A percentile compares a stretch with the other conserved stretches of the same genome.
phyloP scores from a whole-genome alignment of 108 stramenopile species.

The Skeletonema menzelii region DNA sequence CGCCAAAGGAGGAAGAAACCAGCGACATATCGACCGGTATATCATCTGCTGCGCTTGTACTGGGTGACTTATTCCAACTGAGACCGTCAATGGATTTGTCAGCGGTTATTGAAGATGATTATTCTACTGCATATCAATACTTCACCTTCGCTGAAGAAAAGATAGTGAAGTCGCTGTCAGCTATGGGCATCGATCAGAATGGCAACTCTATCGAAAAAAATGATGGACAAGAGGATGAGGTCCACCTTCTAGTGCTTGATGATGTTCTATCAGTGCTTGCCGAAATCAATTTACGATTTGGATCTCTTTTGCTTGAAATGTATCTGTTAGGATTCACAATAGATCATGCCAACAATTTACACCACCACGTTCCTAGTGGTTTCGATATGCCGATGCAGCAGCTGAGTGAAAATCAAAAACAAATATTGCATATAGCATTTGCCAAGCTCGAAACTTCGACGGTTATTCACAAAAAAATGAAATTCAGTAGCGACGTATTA shows the following conservation, averaged over 20 bases:
- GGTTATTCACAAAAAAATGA: neutral
- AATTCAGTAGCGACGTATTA: neutral
- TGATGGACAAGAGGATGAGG: neutral
- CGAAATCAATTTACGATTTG: neutral
- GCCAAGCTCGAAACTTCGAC: neutral
- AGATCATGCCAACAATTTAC: constrained; percentile 5
- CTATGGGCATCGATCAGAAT: neutral
- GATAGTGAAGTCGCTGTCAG: neutral
- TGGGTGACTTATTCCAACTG: neutral
- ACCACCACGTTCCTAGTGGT: neutral
- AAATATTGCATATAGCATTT: neutral
- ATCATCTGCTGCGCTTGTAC: neutral
- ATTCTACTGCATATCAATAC: constrained; percentile 1
- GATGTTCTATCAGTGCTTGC: neutral
- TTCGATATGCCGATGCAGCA: neutral
- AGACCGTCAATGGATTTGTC: neutral
- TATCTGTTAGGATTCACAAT: constrained; percentile 1
- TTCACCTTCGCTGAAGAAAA: neutral
- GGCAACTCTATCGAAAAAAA: neutral
- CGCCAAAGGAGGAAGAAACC: neutral
- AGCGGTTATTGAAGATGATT: neutral
- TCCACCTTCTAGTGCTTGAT: neutral
- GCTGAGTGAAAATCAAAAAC: constrained; percentile 4
- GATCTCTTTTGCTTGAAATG: constrained; percentile 9
- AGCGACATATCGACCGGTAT: neutral